A percentile compares a stretch with the other conserved stretches of the same genome.
Conservation (phyloP, 352 stramenopile species). For the Phytophthora cactorum region DNA sequence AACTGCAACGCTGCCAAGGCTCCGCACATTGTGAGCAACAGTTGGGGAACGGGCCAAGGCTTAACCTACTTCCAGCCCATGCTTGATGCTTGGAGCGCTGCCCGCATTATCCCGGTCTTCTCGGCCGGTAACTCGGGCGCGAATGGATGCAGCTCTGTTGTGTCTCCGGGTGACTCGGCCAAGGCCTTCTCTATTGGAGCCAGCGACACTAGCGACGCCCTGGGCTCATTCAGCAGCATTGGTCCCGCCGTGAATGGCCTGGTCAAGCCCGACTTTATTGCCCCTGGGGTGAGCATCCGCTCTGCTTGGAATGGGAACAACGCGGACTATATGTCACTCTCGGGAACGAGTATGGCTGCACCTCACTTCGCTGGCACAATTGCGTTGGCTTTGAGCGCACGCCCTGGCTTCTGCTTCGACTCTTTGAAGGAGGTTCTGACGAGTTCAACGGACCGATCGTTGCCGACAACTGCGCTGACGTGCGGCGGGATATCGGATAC, state of each 20-base stretch:
- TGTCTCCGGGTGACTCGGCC: conserved; percentile 46
- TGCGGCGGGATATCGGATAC: conserved; percentile 44
- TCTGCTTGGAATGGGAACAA: conserved; percentile 49
- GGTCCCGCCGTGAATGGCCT: conserved; percentile 42
- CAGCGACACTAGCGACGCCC: conserved; percentile 37
- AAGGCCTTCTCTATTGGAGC: conserved; percentile 48
- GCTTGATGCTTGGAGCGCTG: conserved; percentile 51
- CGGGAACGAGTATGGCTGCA: conserved; percentile 63
- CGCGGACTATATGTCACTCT: conserved; percentile 43
- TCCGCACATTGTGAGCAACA: conserved; percentile 65
- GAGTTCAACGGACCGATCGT: conserved; percentile 14
- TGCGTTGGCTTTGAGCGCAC: conserved; percentile 49
- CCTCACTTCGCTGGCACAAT: conserved; percentile 58
- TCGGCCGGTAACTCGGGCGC: conserved; percentile 52
- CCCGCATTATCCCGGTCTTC: conserved; percentile 63
- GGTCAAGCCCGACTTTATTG: conserved; percentile 54
- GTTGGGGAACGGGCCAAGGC: conserved; percentile 47
- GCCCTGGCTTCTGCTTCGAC: conserved; percentile 39
- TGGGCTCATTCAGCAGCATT: conserved; percentile 50
- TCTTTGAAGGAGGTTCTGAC: conserved; percentile 37
- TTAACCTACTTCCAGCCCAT: conserved; percentile 41
- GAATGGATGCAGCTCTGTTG: conserved; percentile 33
- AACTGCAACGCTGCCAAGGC: conserved; percentile 54
- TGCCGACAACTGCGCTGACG: conserved; percentile 17
- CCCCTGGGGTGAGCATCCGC: conserved; percentile 41